Conservation (phyloP, 2,329 filamentous ascomycete genomes). For the Trichoderma harzianum region DNA sequence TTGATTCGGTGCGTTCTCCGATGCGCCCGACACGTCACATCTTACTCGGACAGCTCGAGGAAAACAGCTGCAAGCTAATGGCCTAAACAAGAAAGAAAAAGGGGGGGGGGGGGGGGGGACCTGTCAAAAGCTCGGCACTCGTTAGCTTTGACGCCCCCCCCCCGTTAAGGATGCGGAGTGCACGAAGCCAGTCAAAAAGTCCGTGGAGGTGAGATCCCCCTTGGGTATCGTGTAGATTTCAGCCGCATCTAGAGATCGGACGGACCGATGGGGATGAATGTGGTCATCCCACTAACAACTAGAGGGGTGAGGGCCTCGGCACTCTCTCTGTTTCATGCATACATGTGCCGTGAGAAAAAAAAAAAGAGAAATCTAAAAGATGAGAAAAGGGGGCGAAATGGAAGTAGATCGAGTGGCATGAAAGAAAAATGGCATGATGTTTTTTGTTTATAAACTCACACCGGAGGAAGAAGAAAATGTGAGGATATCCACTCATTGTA, state of each 20-base stretch:
- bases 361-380: background rate
- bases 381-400: background rate
- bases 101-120: background rate
- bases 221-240: background rate
- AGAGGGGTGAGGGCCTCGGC: background rate
- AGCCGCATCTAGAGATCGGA: slow-evolving; percentile 7
- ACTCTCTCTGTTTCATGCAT: background rate
- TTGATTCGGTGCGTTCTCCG: background rate
- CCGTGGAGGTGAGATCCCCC: background rate
- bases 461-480: background rate
- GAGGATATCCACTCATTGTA: background rate
- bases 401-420: background rate
- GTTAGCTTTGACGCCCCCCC: background rate
- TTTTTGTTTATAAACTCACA: background rate
- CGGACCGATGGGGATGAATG: background rate
- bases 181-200: background rate
- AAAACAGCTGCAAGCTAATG: background rate
- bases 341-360: background rate
- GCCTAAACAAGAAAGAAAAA: background rate
- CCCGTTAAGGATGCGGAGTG: background rate
- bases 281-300: background rate
- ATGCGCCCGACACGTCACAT: slow-evolving; percentile 3
- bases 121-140: background rate
- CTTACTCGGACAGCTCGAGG: background rate
- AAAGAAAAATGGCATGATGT: background rate